Evolutionary conservation across 139 green algal genomes (phyloP).

Genomic region (Micractinium conductrix): DNA sequence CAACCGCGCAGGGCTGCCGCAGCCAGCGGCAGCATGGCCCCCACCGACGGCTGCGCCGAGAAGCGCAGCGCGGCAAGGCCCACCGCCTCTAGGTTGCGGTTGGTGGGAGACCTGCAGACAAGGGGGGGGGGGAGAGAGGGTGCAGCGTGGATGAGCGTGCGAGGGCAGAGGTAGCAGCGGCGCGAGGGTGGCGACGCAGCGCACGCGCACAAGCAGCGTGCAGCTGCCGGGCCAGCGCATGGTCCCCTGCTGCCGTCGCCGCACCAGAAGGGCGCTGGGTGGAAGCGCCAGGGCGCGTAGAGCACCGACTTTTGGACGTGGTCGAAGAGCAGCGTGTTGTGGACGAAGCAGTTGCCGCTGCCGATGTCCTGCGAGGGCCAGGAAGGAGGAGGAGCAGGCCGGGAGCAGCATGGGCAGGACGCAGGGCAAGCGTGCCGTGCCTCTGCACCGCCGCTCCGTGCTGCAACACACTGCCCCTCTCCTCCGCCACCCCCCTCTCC

Average conservation of each 20-base stretch:
- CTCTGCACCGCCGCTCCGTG: no score
- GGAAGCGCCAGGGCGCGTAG: slow-evolving; percentile 61
- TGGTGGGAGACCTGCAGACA: slow-evolving; percentile 28
- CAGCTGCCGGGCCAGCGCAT: neutral
- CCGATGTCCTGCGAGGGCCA: slow-evolving; percentile 66
- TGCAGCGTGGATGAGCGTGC: neutral
- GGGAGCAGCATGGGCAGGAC: neutral
- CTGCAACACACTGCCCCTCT: neutral
- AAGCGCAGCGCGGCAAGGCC: slow-evolving; percentile 39
- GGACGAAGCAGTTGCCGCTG: slow-evolving; percentile 75
- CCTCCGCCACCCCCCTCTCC: neutral
- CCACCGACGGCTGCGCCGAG: slow-evolving; percentile 20
- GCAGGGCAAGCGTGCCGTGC: no score
- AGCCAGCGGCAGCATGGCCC: slow-evolving; percentile 12
- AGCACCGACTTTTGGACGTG: slow-evolving; percentile 83
- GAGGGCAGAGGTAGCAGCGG: neutral
- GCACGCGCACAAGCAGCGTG: neutral
- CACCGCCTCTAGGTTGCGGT: slow-evolving; percentile 55
- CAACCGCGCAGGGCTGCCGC: slow-evolving; percentile 25
- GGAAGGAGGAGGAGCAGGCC: neutral
- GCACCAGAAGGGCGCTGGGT: slow-evolving; percentile 70
- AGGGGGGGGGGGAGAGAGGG: neutral
- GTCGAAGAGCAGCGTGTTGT: slow-evolving; percentile 87
- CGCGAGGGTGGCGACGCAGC: neutral
- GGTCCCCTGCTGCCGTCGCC: neutral